Percentiles rank a stretch among this genome's conserved stretches.
Conservation (phyloP, 2,329 filamentous ascomycete genomes). For the Aspergillus sp. region DNA sequence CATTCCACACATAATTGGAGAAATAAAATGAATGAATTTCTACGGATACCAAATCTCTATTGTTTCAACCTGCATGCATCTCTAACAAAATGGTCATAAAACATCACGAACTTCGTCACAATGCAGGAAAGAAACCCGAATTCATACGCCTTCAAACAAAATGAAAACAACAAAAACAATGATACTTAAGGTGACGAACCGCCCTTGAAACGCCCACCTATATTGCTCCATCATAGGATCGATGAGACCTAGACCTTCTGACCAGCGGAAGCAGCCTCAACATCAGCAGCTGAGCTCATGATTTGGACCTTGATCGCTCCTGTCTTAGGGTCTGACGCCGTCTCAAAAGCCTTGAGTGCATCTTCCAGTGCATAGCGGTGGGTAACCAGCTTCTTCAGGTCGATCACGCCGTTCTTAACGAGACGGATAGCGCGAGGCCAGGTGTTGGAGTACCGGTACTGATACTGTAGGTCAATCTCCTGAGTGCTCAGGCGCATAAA, state of each 20-base stretch:
- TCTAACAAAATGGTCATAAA: slow-evolving; percentile 21
- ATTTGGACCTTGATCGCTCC: slow-evolving; percentile 99
- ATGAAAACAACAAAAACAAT: slow-evolving; percentile 7
- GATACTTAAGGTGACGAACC: slow-evolving; percentile 14
- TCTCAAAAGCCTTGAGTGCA: slow-evolving; percentile 85
- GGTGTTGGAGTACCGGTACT: slow-evolving; percentile 94
- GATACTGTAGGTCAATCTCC: slow-evolving; percentile 93
- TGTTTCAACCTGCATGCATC: slow-evolving; percentile 15
- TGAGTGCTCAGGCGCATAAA: slow-evolving; percentile 91
- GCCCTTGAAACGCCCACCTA: slow-evolving; percentile 12
- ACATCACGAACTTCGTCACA: slow-evolving; percentile 17
- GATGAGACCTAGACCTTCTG: slow-evolving; percentile 25
- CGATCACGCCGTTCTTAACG: slow-evolving; percentile 78
- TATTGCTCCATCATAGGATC: slow-evolving; percentile 2
- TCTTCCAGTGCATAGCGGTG: slow-evolving; percentile 85
- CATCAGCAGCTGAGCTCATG: slow-evolving; percentile 48
- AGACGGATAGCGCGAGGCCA: slow-evolving; percentile 93
- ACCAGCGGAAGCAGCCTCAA: slow-evolving; percentile 34
- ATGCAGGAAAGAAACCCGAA: slow-evolving; percentile 9
- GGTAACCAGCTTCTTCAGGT: slow-evolving; percentile 79
- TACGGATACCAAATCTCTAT: slow-evolving; percentile 23
- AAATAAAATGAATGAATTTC: slow-evolving; percentile 9
- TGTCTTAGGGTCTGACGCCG: slow-evolving; percentile 80
- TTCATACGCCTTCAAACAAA: slow-evolving; percentile 8
- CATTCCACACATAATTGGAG: neutral